Percentiles rank a stretch among this genome's conserved stretches.
These are phyloP conservation scores for Nicotiana sylvestris DNA, from an alignment of 257 asterid genomes.

Conservation along the genomic window DNA sequence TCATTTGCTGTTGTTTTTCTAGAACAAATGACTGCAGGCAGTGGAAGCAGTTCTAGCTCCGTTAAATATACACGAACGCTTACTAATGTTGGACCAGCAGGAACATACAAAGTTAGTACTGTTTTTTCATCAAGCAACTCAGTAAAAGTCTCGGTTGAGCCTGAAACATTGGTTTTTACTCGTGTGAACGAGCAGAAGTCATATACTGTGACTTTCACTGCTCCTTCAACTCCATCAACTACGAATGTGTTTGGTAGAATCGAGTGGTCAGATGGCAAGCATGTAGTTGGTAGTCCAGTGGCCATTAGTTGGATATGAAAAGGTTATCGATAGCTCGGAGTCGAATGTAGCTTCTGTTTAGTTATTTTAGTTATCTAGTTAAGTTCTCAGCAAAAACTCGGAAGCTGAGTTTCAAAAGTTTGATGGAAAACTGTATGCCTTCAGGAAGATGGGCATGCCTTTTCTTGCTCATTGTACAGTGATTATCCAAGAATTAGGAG, in stretches of 20 bases:
- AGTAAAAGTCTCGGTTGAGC: slow-evolving; percentile 12
- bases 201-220: slow-evolving; percentile 12
- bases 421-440: background rate
- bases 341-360: background rate
- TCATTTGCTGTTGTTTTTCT: slow-evolving; percentile 16
- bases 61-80: slow-evolving; percentile 13
- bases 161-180: slow-evolving; percentile 7
- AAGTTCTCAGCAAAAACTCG: background rate
- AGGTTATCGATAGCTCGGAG: background rate
- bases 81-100: slow-evolving; percentile 17
- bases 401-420: background rate
- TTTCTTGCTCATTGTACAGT: slow-evolving; percentile 2
- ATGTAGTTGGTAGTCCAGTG: slow-evolving; percentile 19
- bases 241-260: slow-evolving; percentile 11
- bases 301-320: slow-evolving; percentile 16
- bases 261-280: slow-evolving; percentile 20
- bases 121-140: background rate
- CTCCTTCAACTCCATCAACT: slow-evolving; percentile 4
- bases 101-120: slow-evolving; percentile 15
- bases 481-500: background rate
- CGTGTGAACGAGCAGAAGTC: slow-evolving; percentile 3
- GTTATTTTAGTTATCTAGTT: background rate
- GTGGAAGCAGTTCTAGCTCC: background rate
- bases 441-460: background rate
- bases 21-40: background rate